Conservation (phyloP, 2,329 filamentous ascomycete genomes). For the Paecilomyces sp. region DNA sequence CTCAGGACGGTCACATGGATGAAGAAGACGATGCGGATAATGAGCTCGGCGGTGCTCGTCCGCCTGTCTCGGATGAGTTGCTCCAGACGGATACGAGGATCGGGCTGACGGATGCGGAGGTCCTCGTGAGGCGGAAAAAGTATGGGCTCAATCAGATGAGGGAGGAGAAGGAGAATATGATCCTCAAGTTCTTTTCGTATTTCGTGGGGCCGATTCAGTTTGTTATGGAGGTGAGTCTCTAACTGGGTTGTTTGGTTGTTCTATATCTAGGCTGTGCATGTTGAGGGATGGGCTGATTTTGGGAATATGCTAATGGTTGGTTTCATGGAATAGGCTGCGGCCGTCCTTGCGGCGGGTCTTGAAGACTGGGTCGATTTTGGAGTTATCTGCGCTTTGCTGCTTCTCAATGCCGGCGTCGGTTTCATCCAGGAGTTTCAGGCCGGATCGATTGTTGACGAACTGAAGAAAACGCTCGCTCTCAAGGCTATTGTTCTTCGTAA, state of each 20-base stretch:
- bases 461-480: constrained; percentile 84
- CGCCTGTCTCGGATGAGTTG: constrained; percentile 61
- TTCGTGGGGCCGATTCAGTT: constrained; percentile 88
- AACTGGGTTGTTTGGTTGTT: too few relatives aligned
- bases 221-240: constrained; percentile 71
- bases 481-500: constrained; percentile 84
- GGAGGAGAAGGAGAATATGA: constrained; percentile 78
- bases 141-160: constrained; percentile 85
- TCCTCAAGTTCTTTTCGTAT: constrained; percentile 75
- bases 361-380: constrained; percentile 89
- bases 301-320: background rate
- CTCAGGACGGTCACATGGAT: constrained; percentile 62
- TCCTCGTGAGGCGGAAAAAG: constrained; percentile 57
- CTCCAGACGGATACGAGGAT: constrained; percentile 67
- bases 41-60: constrained; percentile 46
- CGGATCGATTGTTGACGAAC: constrained; percentile 80
- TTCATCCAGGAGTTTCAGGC: constrained; percentile 88
- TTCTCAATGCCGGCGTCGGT: constrained; percentile 79
- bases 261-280: too few relatives aligned
- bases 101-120: constrained; percentile 68
- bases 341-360: constrained; percentile 74
- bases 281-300: background rate
- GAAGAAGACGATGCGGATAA: constrained; percentile 55
- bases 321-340: constrained; percentile 50
- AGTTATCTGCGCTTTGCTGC: constrained; percentile 75